Base-by-base conservation (phyloP, 495 filamentous ascomycete species). In the Aspergillus biplanus region DNA sequence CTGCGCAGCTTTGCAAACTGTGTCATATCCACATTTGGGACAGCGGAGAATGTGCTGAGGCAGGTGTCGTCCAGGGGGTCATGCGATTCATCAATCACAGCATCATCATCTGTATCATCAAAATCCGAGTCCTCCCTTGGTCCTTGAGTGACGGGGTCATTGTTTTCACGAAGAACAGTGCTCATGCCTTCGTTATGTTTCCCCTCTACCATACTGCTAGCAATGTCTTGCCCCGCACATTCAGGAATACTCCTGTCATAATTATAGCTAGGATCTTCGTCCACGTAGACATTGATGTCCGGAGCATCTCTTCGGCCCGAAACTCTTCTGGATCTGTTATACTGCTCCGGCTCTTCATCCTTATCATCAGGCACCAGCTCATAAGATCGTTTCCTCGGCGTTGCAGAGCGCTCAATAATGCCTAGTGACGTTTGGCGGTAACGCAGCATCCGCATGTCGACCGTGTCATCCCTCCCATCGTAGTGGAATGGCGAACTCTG, bases 41-140 rank as follows among this genome's bases (percentile, higher is more conserved):
- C 85, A 0, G 91, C 90, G 4, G 93, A 97, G 75, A 96, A 97
- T 13, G 82, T 85, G 75, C 91, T 96, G 68, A 95, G 90, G 46
- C 88, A 89, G 18, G 90, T 94, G 66, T 96, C 92, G 67, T 96
- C 91, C 62, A 87, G 81, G 18, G 67, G 63, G 49, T 78, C 78
- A 21, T 80, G 68, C 44, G 71, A 67, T 53, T 72, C 73, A 55
- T 65, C 68, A 31, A 64, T 64, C 64, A 70, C 72, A 57, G 58
- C 65, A 50, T 70, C 60, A 49, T 70, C 59, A 13, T 70, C 56
- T 33, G 67, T 58, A 12, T 63, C 57, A 54, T 71, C 66, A 2
- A 69, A 60, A 12, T 64, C 61, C 18, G 47, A 49, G 39, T 67
- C 55, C 21, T 75, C 71, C 21, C 71, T 66, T 54, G 73, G 66